A percentile compares a stretch with the other conserved stretches of the same genome.
Conservation (phyloP, 768 basidiomycete species). For the Trametes punicea region DNA sequence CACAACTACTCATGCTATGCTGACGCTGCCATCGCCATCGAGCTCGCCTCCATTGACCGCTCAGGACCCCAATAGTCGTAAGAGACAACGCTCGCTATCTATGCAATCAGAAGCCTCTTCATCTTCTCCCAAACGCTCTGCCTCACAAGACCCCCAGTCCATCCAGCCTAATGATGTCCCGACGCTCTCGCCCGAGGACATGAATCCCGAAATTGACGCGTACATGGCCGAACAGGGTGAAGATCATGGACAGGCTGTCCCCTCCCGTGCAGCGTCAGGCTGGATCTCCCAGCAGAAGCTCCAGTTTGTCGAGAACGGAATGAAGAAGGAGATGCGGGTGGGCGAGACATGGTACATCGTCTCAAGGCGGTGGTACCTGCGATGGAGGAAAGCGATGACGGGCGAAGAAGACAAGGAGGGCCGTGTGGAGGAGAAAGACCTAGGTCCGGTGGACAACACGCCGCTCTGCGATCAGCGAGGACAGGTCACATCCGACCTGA, state of each 20-base stretch:
- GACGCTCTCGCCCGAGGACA: constrained; percentile 31
- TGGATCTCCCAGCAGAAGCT: constrained; percentile 44
- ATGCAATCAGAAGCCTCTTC: constrained; percentile 70
- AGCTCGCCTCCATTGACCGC: constrained; percentile 31
- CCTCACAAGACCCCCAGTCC: constrained; percentile 57
- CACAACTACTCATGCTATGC: constrained; percentile 38
- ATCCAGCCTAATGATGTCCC: constrained; percentile 29
- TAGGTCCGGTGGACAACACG: constrained; percentile 77
- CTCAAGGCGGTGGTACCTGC: constrained; percentile 65
- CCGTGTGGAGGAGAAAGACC: constrained; percentile 51
- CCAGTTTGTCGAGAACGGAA: constrained; percentile 45
- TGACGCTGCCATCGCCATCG: constrained; percentile 43
- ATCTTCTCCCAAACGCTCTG: constrained; percentile 76
- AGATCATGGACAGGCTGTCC: constrained; percentile 11
- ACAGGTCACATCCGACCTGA: constrained; percentile 41
- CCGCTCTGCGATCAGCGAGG: constrained; percentile 44
- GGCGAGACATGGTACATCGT: constrained; percentile 83
- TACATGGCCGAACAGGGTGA: constrained; percentile 37
- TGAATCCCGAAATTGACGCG: constrained; percentile 53
- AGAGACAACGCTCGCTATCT: constrained; percentile 72
- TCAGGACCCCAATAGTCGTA: constrained; percentile 41
- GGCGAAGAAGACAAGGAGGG: constrained; percentile 70
- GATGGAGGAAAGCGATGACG: constrained; percentile 71
- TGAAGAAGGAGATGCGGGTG: constrained; percentile 47
- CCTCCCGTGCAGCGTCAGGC: constrained; percentile 22